Conservation (phyloP, 371 early-diverging fungal genomes). For the Cokeromyces recurvatus region DNA sequence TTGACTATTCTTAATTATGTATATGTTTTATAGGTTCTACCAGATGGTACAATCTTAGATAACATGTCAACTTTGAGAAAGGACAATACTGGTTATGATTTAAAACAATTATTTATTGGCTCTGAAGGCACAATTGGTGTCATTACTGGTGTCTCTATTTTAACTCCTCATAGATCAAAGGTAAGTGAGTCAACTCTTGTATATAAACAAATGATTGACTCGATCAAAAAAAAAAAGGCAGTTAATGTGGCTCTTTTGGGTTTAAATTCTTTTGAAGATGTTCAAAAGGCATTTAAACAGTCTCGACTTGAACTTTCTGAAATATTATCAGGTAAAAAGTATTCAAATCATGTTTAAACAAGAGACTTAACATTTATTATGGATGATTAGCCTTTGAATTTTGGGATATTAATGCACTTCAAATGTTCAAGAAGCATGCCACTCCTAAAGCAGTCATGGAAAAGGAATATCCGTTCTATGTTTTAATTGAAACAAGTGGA, state of each 20-base stretch:
- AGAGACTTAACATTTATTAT: background rate
- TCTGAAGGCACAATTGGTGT: constrained; percentile 86
- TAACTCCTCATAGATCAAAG: constrained; percentile 40
- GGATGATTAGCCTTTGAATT: constrained; percentile 85
- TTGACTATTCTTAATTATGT: no score
- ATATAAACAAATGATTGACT: background rate
- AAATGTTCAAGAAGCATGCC: constrained; percentile 68
- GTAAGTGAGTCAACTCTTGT: no score
- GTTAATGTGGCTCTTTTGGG: constrained; percentile 82
- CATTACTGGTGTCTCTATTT: constrained; percentile 75
- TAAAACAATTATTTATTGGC: constrained; percentile 89
- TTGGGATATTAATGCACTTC: constrained; percentile 75
- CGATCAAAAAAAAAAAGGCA: no score
- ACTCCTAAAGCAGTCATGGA: constrained; percentile 61
- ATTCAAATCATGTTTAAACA: background rate
- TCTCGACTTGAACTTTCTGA: constrained; percentile 83
- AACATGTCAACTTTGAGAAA: constrained; percentile 78
- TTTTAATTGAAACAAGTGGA: constrained; percentile 92
- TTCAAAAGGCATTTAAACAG: constrained; percentile 73
- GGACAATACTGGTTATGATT: constrained; percentile 82
- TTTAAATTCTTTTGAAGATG: constrained; percentile 67
- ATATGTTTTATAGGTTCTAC: constrained; percentile 33
- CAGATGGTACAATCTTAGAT: constrained; percentile 89
- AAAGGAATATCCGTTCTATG: constrained; percentile 77
- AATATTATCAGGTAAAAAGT: constrained; percentile 73